These are phyloP conservation scores for Spencermartinsiella ligniputridi DNA, from an alignment of 1,139 yeast species.

Conservation along the genomic window DNA sequence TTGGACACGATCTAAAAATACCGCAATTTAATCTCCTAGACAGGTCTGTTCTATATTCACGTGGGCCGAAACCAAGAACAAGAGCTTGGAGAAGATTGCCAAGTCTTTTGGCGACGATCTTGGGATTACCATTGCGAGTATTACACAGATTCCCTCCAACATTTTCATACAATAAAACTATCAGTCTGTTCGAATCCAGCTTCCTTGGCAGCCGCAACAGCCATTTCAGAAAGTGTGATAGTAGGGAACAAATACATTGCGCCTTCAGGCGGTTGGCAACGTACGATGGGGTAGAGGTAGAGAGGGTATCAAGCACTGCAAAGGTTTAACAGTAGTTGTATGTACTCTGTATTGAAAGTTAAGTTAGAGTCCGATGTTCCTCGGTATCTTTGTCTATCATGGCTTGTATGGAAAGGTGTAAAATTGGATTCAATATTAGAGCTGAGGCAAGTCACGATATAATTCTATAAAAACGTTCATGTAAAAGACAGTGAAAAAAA, in stretches of 20 bases:
- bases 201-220: constrained; percentile 56
- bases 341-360: too few species aligned
- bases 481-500: too few species aligned
- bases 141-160: constrained; percentile 92
- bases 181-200: constrained; percentile 57
- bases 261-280: constrained; percentile 91
- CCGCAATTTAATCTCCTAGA: too few species aligned
- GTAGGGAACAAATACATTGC: constrained; percentile 96
- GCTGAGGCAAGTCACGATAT: too few species aligned
- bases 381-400: too few species aligned
- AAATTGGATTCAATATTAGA: too few species aligned
- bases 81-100: constrained; percentile 55
- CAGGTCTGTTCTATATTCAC: too few species aligned
- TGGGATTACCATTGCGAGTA: constrained; percentile 46
- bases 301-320: background rate
- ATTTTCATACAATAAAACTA: constrained; percentile 77
- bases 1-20: too few species aligned
- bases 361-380: too few species aligned
- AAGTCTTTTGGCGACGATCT: constrained; percentile 30
- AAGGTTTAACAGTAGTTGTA: background rate
- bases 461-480: too few species aligned
- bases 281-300: constrained; percentile 26
- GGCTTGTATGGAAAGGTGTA: too few species aligned
- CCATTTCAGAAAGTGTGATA: constrained; percentile 57
- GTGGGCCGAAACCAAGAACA: constrained; percentile 63